phyloP scores from a whole-genome alignment of 2,329 filamentous ascomycete genomes.

The Aureobasidium sp. region DNA sequence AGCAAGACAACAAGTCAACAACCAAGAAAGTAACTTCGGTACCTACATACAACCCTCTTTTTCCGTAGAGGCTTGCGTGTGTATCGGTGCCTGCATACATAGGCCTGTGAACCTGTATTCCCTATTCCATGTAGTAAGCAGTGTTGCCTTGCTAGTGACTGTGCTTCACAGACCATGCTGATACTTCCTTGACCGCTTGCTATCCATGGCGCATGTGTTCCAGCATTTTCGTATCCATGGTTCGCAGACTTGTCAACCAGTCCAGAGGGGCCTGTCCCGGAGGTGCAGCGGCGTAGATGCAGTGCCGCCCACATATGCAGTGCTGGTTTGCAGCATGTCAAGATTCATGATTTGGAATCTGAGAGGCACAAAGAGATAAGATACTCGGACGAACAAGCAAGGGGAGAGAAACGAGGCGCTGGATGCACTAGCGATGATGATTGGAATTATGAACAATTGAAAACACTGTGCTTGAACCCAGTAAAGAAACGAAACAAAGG shows the following conservation, averaged over 20 bases:
- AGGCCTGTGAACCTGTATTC: not conserved
- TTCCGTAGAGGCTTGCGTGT: not conserved
- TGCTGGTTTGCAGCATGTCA: not conserved
- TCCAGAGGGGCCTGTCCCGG: too few relatives aligned
- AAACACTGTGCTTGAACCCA: not conserved
- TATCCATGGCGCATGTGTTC: not conserved
- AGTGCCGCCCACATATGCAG: not conserved
- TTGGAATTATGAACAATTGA: slow-evolving; percentile 1
- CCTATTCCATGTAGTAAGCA: not conserved
- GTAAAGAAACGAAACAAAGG: slow-evolving; percentile 1
- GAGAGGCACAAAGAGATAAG: not conserved
- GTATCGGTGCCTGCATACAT: not conserved
- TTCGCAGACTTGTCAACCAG: not conserved
- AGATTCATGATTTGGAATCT: not conserved
- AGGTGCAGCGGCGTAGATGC: not conserved
- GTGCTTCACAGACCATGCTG: not conserved
- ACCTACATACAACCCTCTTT: slow-evolving; percentile 3
- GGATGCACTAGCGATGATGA: not conserved
- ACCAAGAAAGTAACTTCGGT: not conserved
- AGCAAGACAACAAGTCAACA: not conserved
- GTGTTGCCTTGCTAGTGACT: not conserved
- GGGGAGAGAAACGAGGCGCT: not conserved
- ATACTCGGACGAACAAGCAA: not conserved
- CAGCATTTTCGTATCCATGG: not conserved
- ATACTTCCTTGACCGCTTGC: not conserved